These are phyloP conservation scores for Russula lepida DNA, from an alignment of 768 basidiomycete species.

Conservation along the genomic window DNA sequence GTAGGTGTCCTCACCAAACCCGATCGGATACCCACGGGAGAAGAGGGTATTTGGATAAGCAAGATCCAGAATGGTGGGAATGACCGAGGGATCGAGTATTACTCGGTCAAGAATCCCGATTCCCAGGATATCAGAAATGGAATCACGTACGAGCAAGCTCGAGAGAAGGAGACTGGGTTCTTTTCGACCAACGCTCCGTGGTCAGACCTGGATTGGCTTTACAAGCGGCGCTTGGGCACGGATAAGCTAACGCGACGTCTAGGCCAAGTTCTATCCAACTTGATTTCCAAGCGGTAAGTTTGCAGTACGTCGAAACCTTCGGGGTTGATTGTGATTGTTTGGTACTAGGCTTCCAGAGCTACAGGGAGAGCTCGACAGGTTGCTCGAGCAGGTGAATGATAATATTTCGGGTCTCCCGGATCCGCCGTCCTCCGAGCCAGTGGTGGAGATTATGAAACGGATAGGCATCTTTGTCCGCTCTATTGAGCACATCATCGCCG, in stretches of 20 bases:
- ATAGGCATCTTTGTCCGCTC: conserved; percentile 39
- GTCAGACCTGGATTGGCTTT: conserved; percentile 11
- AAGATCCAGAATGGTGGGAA: neutral
- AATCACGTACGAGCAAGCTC: conserved; percentile 18
- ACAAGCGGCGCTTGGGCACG: conserved; percentile 15
- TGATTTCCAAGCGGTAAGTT: conserved; percentile 17
- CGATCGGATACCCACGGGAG: conserved; percentile 13
- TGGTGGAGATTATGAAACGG: conserved; percentile 41
- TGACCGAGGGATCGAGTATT: conserved; percentile 7
- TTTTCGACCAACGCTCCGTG: conserved; percentile 10
- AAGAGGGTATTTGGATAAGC: conserved; percentile 10
- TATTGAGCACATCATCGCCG: conserved; percentile 39
- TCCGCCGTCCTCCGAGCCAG: conserved; percentile 46
- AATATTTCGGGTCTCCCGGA: conserved; percentile 32
- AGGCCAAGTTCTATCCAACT: conserved; percentile 3
- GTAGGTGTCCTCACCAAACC: conserved; percentile 14
- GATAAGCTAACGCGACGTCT: conserved; percentile 12
- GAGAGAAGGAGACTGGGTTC: conserved; percentile 7
- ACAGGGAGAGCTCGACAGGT: conserved; percentile 42
- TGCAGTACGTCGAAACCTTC: neutral
- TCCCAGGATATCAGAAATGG: conserved; percentile 10
- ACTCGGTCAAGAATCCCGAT: conserved; percentile 19
- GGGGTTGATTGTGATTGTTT: neutral
- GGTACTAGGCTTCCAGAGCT: conserved; percentile 50
- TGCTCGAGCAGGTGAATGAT: conserved; percentile 31